phyloP scores from a whole-genome alignment of 2,329 filamentous ascomycete genomes.

The Claviceps sp. region DNA sequence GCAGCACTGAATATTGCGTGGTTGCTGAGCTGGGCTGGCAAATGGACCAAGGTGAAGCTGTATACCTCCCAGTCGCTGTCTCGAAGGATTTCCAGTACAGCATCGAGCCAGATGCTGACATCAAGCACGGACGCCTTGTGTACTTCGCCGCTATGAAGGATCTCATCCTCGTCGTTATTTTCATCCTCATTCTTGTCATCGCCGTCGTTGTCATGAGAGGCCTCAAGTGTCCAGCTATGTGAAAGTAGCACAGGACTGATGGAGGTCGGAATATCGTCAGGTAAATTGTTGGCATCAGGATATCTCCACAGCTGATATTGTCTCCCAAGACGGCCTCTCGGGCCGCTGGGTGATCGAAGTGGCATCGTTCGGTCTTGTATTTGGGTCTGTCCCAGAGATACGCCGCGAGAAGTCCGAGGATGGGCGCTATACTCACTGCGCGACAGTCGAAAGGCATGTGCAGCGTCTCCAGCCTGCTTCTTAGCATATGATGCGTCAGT shows the following conservation, averaged over 20 bases:
- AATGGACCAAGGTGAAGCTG: slow-evolving; percentile 74
- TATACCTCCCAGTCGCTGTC: slow-evolving; percentile 84
- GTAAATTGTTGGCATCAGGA: slow-evolving; percentile 42
- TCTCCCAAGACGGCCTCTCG: slow-evolving; percentile 16
- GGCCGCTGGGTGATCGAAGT: slow-evolving; percentile 28
- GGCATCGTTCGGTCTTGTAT: slow-evolving; percentile 28
- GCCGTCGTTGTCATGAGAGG: not conserved
- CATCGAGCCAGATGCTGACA: slow-evolving; percentile 61
- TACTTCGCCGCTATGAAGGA: slow-evolving; percentile 19
- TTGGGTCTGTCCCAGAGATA: slow-evolving; percentile 38
- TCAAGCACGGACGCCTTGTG: slow-evolving; percentile 31
- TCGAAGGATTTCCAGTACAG: slow-evolving; percentile 58
- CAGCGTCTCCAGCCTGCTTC: slow-evolving; percentile 38
- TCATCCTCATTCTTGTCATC: not conserved
- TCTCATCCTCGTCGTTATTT: slow-evolving; percentile 8
- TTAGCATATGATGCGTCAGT: slow-evolving; percentile 39
- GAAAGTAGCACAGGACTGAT: slow-evolving; percentile 41
- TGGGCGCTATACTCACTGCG: slow-evolving; percentile 29
- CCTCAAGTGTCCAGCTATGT: slow-evolving; percentile 3
- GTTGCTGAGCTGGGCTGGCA: slow-evolving; percentile 81
- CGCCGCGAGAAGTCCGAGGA: slow-evolving; percentile 31
- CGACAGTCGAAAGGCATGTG: slow-evolving; percentile 28
- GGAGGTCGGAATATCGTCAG: slow-evolving; percentile 29
- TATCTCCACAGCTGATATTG: slow-evolving; percentile 45
- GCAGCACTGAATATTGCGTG: slow-evolving; percentile 70